A percentile compares a stretch with the other conserved stretches of the same genome.
These are phyloP conservation scores for Wallacemonas sp. DNA, from an alignment of 208 protist species.

Conservation along the genomic window DNA sequence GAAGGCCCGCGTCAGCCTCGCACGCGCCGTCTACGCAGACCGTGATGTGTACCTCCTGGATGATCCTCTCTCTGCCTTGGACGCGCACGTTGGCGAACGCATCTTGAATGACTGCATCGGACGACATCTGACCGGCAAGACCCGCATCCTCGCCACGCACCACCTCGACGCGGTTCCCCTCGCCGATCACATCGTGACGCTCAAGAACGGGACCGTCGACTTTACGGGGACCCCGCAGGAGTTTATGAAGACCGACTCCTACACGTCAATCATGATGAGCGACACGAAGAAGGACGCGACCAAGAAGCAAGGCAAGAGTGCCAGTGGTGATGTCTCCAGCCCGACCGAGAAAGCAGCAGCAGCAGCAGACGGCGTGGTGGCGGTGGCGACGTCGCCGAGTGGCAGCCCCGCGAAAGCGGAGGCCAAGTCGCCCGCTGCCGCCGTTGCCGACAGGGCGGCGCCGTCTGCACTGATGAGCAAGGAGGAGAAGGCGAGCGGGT, in stretches of 20 bases:
- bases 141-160: conserved; percentile 93
- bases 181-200: conserved; percentile 83
- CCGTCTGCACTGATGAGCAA: conserved; percentile 36
- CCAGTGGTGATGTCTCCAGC: too few species aligned
- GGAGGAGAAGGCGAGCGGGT: conserved; percentile 54
- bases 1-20: conserved; percentile 72
- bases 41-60: conserved; percentile 87
- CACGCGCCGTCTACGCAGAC: conserved; percentile 81
- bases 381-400: not conserved
- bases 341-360: not conserved
- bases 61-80: conserved; percentile 92
- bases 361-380: not conserved
- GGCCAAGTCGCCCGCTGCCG: not conserved
- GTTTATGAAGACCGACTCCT: conserved; percentile 23
- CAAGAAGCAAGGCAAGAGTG: too few species aligned
- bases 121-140: conserved; percentile 67
- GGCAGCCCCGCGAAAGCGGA: not conserved
- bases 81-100: conserved; percentile 80
- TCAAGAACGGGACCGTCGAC: conserved; percentile 53
- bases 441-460: not conserved
- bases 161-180: conserved; percentile 86
- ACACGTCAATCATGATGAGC: conserved; percentile 26
- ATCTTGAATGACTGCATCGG: conserved; percentile 58
- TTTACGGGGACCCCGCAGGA: conserved; percentile 30
- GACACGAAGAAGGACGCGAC: not conserved